Evolutionary conservation across 2,329 filamentous ascomycete species (phyloP).

Genomic region (Blastomyces emzantsi): DNA sequence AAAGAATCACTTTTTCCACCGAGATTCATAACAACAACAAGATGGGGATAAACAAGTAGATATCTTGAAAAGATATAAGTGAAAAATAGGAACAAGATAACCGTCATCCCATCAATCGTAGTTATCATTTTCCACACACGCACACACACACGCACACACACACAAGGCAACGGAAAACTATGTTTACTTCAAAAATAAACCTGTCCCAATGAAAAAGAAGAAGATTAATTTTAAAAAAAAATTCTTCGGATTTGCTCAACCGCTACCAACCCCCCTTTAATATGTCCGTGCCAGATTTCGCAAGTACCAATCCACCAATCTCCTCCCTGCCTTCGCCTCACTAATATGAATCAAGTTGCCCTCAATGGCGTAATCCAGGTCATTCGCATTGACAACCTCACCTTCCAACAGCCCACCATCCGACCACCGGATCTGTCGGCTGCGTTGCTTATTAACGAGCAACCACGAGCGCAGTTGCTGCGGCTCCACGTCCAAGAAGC

Average conservation of each 20-base stretch:
- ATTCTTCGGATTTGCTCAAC: neutral
- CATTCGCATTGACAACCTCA: constrained; percentile 84
- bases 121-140: neutral
- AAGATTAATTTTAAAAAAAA: constrained; percentile 1
- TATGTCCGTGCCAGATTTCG: constrained; percentile 94
- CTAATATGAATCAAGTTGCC: constrained; percentile 97
- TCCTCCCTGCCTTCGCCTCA: constrained; percentile 94
- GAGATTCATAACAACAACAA: neutral
- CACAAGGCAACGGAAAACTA: neutral
- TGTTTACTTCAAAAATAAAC: constrained; percentile 1
- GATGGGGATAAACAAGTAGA: neutral
- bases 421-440: constrained; percentile 88
- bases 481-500: constrained; percentile 94
- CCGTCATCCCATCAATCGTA: neutral
- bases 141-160: no score
- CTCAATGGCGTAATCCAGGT: constrained; percentile 95
- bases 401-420: constrained; percentile 86
- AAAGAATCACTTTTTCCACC: neutral
- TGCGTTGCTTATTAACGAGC: constrained; percentile 97
- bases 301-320: constrained; percentile 98
- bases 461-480: constrained; percentile 92
- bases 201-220: neutral
- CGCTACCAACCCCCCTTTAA: constrained; percentile 42
- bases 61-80: neutral
- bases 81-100: neutral